Evolutionary conservation across 495 filamentous ascomycete genomes (phyloP).

Genomic region (Opeltia flavorubescens): DNA sequence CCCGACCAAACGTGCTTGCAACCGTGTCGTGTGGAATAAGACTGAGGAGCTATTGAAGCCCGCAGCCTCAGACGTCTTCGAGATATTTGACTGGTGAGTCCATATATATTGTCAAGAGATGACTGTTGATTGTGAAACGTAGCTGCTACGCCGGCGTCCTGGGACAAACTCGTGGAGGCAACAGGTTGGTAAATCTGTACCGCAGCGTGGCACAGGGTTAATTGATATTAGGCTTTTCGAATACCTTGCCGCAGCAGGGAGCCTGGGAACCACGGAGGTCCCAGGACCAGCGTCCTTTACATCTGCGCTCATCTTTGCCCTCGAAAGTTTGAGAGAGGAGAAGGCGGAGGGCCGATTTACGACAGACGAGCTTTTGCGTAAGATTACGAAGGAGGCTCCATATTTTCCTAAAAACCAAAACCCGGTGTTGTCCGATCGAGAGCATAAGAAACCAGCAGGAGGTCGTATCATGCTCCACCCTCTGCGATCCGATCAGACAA

Average conservation of each 20-base stretch:
- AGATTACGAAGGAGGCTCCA: constrained; percentile 7
- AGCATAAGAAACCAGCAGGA: background rate
- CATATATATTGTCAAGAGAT: background rate
- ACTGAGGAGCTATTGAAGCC: constrained; percentile 12
- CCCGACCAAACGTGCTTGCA: background rate
- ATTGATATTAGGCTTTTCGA: constrained; percentile 6
- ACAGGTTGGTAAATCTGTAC: background rate
- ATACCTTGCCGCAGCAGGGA: constrained; percentile 12
- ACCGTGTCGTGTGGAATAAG: constrained; percentile 12
- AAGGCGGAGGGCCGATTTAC: constrained; percentile 7
- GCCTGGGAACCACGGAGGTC: background rate
- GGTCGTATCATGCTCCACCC: constrained; percentile 14
- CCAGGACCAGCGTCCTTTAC: constrained; percentile 14
- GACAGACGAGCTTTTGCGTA: constrained; percentile 6
- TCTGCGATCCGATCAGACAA: background rate
- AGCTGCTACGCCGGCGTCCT: constrained; percentile 13
- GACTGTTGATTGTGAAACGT: background rate
- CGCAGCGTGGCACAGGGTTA: background rate
- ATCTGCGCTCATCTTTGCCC: constrained; percentile 8
- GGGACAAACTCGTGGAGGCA: background rate
- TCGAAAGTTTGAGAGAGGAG: constrained; percentile 3
- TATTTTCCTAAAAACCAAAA: constrained; percentile 9
- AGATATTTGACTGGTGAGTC: constrained; percentile 20
- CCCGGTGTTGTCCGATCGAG: constrained; percentile 2
- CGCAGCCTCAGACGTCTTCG: constrained; percentile 17